Evolutionary conservation across 192 early-diverging fungal genomes (phyloP), one percentile per base, ranked within the genome.

Genomic region (Radiomyces spectabilis): DNA sequence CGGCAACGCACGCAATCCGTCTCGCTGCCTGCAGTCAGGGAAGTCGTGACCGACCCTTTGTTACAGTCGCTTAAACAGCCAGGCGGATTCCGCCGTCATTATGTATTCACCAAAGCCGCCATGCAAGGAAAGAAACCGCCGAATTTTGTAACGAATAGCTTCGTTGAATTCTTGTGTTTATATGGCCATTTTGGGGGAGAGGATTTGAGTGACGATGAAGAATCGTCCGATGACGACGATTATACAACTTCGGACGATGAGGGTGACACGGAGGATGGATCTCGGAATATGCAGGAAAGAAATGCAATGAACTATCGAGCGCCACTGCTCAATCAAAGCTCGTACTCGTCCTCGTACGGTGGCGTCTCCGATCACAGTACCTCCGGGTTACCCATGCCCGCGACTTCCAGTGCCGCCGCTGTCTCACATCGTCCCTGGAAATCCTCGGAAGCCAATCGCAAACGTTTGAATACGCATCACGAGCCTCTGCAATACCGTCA

Each of bases 151-250:
- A 97, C 94, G 7, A 66, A 79, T 22, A 94, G 88, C 69, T 97
- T 95, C 78, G 82, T 95, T 37, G 95, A 97, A 63, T 95, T 94
- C 57, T 79, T 97, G 48, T 85, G 82, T 25, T 73, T 97, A 51
- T 95, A 90, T 52, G 92, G 92, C 37, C 93, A 91, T 59, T 97
- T 93, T 74, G 94, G 89, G 13, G 94, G 93, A 24, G 94, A 92
- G 68, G 89, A 91, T 50, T 78, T 85, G 51, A 88, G 87, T 30
- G 86, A 87, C 30, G 86, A 86, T 42, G 83, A 83, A 45, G 59
- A 61, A 4, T 50, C 52, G n/a, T 35, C 41, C 24, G 46, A 22
- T 27, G 46, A 48, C 16, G 44, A 57, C 16, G 44, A 52, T 29
- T 26, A 79, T 42, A 74, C 71, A 8, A 72, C 65, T n/a, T 63